Conservation (phyloP, 305 asterid species). For the Fraxinus greggii region DNA sequence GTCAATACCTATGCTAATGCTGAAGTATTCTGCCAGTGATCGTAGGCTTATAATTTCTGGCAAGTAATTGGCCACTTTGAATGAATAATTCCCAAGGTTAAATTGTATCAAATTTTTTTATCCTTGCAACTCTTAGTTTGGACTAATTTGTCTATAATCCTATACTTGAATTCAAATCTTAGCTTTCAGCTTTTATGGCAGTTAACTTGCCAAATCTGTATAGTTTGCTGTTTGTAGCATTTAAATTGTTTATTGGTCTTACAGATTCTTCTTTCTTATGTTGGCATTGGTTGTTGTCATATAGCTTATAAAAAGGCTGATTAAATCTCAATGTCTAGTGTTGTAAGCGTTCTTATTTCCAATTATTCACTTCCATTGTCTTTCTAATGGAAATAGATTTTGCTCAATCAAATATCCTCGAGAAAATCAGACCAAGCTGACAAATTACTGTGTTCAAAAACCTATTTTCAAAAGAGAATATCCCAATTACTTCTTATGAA, state of each 20-base stretch:
- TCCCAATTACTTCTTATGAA: not conserved
- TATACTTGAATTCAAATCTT: not conserved
- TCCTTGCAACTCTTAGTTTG: not conserved
- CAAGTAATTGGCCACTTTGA: not conserved
- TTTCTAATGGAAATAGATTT: not conserved
- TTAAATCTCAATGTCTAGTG: not conserved
- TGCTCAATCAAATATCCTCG: not conserved
- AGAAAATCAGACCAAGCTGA: not conserved
- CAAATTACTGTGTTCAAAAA: not conserved
- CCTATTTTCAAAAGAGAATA: not conserved
- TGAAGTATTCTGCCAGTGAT: not conserved
- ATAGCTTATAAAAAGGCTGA: not conserved
- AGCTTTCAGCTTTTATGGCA: not conserved
- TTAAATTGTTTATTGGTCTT: not conserved
- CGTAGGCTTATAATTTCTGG: not conserved
- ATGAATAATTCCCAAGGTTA: not conserved
- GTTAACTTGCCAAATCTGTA: not conserved
- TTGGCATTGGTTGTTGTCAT: not conserved
- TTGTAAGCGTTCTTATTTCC: not conserved
- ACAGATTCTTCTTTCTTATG: not conserved
- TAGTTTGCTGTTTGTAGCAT: not conserved
- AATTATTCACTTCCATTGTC: not conserved
- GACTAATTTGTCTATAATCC: not conserved
- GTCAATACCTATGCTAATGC: not conserved
- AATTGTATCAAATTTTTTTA: not conserved